Conservation (phyloP, 768 basidiomycete genomes). For the Suillus alpinus region DNA sequence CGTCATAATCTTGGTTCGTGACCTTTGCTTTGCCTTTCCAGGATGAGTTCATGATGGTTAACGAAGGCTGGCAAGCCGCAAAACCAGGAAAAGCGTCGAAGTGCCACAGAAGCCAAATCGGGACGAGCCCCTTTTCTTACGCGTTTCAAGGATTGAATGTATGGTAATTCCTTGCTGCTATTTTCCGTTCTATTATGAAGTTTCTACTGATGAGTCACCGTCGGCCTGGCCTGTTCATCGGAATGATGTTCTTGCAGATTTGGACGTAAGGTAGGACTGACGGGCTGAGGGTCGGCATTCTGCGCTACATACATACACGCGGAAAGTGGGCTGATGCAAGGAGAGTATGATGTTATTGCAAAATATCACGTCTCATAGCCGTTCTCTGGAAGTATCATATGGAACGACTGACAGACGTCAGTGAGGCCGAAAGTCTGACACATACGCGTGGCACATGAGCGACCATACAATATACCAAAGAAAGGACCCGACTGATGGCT, state of each 20-base stretch:
- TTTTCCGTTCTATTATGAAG: too few species aligned
- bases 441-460: neutral
- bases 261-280: too few species aligned
- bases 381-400: neutral
- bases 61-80: neutral
- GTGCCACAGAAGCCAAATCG: too few species aligned
- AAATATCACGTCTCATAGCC: neutral
- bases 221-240: too few species aligned
- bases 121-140: too few species aligned
- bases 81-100: neutral
- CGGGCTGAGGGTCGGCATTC: too few species aligned
- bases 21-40: constrained; percentile 62
- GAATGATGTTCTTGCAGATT: too few species aligned
- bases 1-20: constrained; percentile 46
- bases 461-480: neutral
- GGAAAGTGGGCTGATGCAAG: neutral
- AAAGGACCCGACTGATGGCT: neutral
- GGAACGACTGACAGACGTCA: neutral
- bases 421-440: neutral
- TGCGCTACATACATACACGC: neutral
- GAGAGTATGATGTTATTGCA: neutral
- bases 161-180: too few species aligned
- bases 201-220: too few species aligned
- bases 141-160: too few species aligned
- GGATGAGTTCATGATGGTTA: constrained; percentile 18